A percentile compares a stretch with the other conserved stretches of the same genome.
Evolutionary conservation across 1,139 yeast genomes (phyloP).

Genomic region (Debaryomycetaceae sp.): DNA sequence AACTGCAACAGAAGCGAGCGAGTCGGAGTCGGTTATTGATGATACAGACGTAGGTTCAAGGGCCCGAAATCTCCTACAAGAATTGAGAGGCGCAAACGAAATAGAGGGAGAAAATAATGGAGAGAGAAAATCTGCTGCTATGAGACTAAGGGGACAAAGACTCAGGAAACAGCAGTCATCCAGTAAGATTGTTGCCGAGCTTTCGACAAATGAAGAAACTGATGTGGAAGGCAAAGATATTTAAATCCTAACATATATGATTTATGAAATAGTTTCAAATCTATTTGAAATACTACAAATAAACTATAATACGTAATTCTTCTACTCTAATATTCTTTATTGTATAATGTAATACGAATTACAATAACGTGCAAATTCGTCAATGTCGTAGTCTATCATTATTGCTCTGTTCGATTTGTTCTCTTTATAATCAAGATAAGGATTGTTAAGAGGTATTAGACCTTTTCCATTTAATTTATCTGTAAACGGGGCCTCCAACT

Average conservation of each 20-base stretch:
- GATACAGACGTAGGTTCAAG: conserved; percentile 53
- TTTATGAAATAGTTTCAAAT: neutral
- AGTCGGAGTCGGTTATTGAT: conserved; percentile 8
- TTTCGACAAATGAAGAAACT: neutral
- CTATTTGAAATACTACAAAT: too few relatives aligned
- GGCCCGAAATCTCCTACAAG: conserved; percentile 58
- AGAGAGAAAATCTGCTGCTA: conserved; percentile 26
- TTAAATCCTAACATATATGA: neutral
- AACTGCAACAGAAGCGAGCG: conserved; percentile 4
- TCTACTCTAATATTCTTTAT: neutral
- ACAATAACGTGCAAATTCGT: conserved; percentile 22
- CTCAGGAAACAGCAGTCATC: conserved; percentile 11
- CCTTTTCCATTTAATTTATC: conserved; percentile 44
- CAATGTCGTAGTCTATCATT: conserved; percentile 36
- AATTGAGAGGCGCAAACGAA: conserved; percentile 44
- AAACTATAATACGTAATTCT: too few relatives aligned
- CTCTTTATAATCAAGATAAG: conserved; percentile 29
- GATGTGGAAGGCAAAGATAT: neutral
- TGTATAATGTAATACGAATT: conserved; percentile 7
- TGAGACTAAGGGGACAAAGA: conserved; percentile 37
- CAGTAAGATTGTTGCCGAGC: neutral
- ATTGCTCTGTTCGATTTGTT: conserved; percentile 26
- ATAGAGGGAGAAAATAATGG: conserved; percentile 3
- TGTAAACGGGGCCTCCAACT: conserved; percentile 32
- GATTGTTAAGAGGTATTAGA: conserved; percentile 33